A percentile compares a stretch with the other conserved stretches of the same genome.
These are phyloP conservation scores for Epichloe aotearoae DNA, from an alignment of 2,329 filamentous ascomycete species.

Conservation along the genomic window DNA sequence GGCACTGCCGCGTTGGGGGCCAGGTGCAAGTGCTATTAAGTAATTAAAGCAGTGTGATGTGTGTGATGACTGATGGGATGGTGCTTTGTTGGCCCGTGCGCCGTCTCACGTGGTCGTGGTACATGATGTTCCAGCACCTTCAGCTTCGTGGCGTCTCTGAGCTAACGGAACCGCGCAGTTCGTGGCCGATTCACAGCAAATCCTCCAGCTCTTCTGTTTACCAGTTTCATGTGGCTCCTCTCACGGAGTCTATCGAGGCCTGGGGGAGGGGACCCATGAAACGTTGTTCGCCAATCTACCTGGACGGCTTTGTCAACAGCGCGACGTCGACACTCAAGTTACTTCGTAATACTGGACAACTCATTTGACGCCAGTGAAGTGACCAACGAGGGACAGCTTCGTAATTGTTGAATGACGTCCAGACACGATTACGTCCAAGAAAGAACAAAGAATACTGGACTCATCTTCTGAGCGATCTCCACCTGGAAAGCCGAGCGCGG, in stretches of 20 bases:
- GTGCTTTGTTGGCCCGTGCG: conserved; percentile 11
- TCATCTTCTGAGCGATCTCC: background rate
- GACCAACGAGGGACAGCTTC: background rate
- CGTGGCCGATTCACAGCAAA: background rate
- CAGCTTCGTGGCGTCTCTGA: conserved; percentile 4
- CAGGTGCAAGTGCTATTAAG: too few relatives aligned
- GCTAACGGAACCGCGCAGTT: background rate
- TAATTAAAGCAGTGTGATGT: too few relatives aligned
- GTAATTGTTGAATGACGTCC: background rate
- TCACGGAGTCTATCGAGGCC: conserved; percentile 9
- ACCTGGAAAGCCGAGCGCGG: background rate
- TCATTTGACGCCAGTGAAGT: background rate
- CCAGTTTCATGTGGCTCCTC: conserved; percentile 9
- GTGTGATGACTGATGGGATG: too few relatives aligned
- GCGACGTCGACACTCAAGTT: background rate
- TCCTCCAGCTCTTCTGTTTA: background rate
- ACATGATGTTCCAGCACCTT: conserved; percentile 6
- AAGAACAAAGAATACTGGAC: background rate
- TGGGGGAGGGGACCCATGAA: conserved; percentile 13
- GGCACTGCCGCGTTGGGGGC: background rate
- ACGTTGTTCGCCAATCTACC: background rate
- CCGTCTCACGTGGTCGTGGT: conserved; percentile 14
- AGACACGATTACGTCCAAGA: background rate
- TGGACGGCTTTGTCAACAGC: background rate
- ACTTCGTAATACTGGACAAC: background rate